Evolutionary conservation across 2,329 filamentous ascomycete species (phyloP).

Genomic region (Cladosporium austrohemisphaericum): DNA sequence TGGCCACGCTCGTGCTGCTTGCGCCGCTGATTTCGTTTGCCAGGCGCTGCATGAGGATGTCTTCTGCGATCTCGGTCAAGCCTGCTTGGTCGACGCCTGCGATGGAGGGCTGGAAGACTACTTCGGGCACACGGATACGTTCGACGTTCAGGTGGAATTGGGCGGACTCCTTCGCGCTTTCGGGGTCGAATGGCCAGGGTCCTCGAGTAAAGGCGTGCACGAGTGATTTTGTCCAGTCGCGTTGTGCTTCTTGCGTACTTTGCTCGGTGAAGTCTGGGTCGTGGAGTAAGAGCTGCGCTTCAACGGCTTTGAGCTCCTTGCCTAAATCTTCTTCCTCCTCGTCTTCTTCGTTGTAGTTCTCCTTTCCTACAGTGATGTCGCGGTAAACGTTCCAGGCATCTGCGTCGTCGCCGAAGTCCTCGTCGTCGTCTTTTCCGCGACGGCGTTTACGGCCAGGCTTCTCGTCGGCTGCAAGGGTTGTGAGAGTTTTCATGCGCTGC

Average conservation of each 20-base stretch:
- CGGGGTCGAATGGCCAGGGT: constrained; percentile 76
- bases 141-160: constrained; percentile 98
- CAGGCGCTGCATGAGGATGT: constrained; percentile 83
- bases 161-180: constrained; percentile 74
- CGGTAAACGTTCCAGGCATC: constrained; percentile 93
- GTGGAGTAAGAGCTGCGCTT: constrained; percentile 78
- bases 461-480: constrained; percentile 87
- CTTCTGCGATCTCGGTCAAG: constrained; percentile 84
- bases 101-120: constrained; percentile 97
- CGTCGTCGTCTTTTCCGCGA: constrained; percentile 85
- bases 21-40: constrained; percentile 8
- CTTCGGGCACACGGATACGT: constrained; percentile 98
- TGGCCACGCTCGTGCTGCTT: constrained; percentile 47
- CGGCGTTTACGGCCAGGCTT: constrained; percentile 72
- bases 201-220: constrained; percentile 88
- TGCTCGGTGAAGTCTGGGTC: constrained; percentile 89
- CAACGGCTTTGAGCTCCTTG: constrained; percentile 68
- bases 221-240: constrained; percentile 90
- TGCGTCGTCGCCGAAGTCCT: constrained; percentile 96
- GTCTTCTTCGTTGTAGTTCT: constrained; percentile 90
- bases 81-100: constrained; percentile 97
- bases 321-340: constrained; percentile 88
- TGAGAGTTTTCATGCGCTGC: constrained; percentile 97
- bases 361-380: constrained; percentile 80
- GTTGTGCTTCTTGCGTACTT: constrained; percentile 84